Base-by-base conservation (phyloP, 805 yeast species). In the Saturnispora galanensis region DNA sequence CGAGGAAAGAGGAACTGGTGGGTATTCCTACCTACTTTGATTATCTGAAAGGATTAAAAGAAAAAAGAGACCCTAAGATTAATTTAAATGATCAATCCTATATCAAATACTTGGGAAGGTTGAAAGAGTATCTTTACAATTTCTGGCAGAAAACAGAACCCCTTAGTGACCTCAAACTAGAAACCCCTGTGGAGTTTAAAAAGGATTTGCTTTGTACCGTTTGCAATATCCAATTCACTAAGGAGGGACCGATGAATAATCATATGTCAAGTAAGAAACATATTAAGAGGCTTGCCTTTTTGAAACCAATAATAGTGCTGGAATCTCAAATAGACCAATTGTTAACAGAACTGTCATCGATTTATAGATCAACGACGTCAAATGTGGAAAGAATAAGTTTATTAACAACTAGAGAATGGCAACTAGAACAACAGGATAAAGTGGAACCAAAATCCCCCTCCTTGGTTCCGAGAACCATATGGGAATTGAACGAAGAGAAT, bases 321-420 rank as follows among this genome's bases (percentile, higher is more conserved):
- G 45, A 42, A 13, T 15, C 34, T 11, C 29, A 21, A 31, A 16
- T 31, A n/a, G n/a, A 29, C 11, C 21, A 26, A 9, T 31, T 36
- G 5, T 8, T 31, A 8, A 21, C 12, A n/a, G 5, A n/a, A 0
- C 56, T 84, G 4, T 50, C 56, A 3, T 60, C 65, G 10, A 67
- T 67, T 16, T 62, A 79, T 11, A 58, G 59, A 0, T 68, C 64
- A 11, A 81, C 96, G 0, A 71, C 69, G 35, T 62, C 70, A 15
- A 81, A 85, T 54, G 69, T 74, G 3, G 86, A 83, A 56, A 69
- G 96, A 42, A 69, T 71, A 43, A 67, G 74, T 29, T 78, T 82
- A 1, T 68, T 89, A 51, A 82, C 95, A 0, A 81, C 75, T 2
- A 69, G 84, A 21, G 96, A 85, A 53, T 68, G 80, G 44, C 62